Evolutionary conservation across 2,329 filamentous ascomycete species (phyloP).

Genomic region (Sarocladium kiliense): DNA sequence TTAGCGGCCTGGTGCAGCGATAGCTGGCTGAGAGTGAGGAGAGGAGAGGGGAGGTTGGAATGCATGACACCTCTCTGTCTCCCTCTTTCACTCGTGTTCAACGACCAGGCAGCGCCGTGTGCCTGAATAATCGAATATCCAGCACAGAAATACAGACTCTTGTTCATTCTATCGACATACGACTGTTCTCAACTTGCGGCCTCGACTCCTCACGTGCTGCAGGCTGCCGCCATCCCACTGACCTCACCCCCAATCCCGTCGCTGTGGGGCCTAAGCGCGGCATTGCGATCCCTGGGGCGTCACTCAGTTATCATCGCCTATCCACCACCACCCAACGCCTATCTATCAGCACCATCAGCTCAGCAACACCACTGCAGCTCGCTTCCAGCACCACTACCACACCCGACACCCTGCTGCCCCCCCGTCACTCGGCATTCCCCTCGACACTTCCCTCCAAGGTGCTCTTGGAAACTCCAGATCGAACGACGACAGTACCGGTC

Average conservation of each 20-base stretch:
- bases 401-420: not conserved
- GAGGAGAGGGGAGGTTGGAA: not conserved
- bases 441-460: not conserved
- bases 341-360: conserved; percentile 4
- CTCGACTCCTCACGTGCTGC: not conserved
- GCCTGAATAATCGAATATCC: not conserved
- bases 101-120: not conserved
- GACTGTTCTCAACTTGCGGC: not conserved
- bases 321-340: conserved; percentile 3
- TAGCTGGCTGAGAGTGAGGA: not conserved
- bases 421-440: not conserved
- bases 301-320: conserved; percentile 6
- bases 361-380: not conserved
- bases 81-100: not conserved
- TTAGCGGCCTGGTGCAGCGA: not conserved
- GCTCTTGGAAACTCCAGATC: not conserved
- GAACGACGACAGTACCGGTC: not conserved
- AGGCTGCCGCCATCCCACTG: not conserved
- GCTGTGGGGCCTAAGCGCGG: conserved; percentile 5
- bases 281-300: conserved; percentile 5
- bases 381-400: not conserved
- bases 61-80: conserved; percentile 7
- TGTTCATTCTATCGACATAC: too few species aligned
- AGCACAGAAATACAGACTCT: too few species aligned
- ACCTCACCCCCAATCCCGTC: conserved; percentile 1